Evolutionary conservation across 2,329 filamentous ascomycete species (phyloP).

Genomic region (Scolecobasidium constrictum): DNA sequence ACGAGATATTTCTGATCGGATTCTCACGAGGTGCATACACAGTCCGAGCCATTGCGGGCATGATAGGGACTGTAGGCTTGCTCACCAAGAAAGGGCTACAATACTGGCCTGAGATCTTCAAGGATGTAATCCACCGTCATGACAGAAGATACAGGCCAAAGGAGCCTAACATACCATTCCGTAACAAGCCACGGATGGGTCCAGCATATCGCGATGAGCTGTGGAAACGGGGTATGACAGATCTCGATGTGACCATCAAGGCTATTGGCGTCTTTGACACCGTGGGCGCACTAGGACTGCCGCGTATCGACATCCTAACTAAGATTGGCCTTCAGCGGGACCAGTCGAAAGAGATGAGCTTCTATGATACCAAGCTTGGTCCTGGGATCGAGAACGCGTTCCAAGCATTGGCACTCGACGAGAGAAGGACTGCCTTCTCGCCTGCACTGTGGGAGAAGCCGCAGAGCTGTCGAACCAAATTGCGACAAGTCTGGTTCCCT

Average conservation of each 20-base stretch:
- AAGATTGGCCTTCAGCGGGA: conserved; percentile 23
- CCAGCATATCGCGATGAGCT: conserved; percentile 33
- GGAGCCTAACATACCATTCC: conserved; percentile 34
- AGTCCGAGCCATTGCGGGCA: conserved; percentile 32
- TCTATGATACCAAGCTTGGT: conserved; percentile 36
- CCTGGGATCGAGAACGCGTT: conserved; percentile 31
- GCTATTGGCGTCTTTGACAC: conserved; percentile 36
- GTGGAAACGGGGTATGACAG: conserved; percentile 21
- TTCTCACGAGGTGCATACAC: conserved; percentile 38
- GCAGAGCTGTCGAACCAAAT: conserved; percentile 29
- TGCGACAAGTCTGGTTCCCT: conserved; percentile 39
- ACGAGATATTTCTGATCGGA: conserved; percentile 39
- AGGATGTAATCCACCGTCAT: conserved; percentile 33
- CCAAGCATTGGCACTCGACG: conserved; percentile 34
- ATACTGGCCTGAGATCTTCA: conserved; percentile 34
- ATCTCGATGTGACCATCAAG: conserved; percentile 25
- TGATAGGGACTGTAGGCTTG: conserved; percentile 35
- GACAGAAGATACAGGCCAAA: conserved; percentile 33
- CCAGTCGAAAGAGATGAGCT: conserved; percentile 28
- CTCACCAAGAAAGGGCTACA: conserved; percentile 36
- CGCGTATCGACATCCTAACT: conserved; percentile 31
- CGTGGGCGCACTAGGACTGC: conserved; percentile 32
- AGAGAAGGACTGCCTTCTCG: conserved; percentile 28
- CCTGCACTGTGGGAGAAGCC: conserved; percentile 33
- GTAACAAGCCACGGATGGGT: conserved; percentile 34